Percentiles rank a stretch among this genome's conserved stretches.
Evolutionary conservation across 1,284 basidiomycete genomes (phyloP).

Genomic region (Agroathelia rolfsii): DNA sequence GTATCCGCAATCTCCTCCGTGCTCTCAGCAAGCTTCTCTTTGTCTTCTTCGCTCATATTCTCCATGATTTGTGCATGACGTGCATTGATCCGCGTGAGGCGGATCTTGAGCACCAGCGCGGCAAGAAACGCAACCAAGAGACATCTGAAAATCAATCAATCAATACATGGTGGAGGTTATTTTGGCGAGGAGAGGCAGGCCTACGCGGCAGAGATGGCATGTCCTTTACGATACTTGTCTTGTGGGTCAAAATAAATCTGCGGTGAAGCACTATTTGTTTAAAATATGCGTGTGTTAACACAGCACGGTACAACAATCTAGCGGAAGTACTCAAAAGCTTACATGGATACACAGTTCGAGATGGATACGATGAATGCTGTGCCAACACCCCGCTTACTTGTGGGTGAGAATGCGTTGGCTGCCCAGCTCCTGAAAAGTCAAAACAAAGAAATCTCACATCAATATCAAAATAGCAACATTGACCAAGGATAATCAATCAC

Average conservation of each 20-base stretch:
- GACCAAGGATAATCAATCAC: slow-evolving; percentile 11
- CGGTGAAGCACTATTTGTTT: slow-evolving; percentile 44
- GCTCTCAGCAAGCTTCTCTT: slow-evolving; percentile 15
- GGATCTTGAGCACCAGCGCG: slow-evolving; percentile 31
- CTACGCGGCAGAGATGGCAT: slow-evolving; percentile 41
- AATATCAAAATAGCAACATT: slow-evolving; percentile 1
- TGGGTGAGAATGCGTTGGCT: slow-evolving; percentile 44
- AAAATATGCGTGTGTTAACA: slow-evolving; percentile 2
- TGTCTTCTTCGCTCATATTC: slow-evolving; percentile 20
- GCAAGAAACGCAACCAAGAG: slow-evolving; percentile 29
- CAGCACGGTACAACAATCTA: neutral
- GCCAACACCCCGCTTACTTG: slow-evolving; percentile 46
- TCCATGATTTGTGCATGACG: slow-evolving; percentile 20
- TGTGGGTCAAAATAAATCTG: slow-evolving; percentile 46
- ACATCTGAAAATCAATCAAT: slow-evolving; percentile 21
- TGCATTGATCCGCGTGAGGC: slow-evolving; percentile 30
- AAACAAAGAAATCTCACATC: too few relatives aligned
- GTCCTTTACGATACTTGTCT: slow-evolving; percentile 39
- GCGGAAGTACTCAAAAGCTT: slow-evolving; percentile 11
- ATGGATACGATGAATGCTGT: slow-evolving; percentile 50
- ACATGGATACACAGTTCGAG: slow-evolving; percentile 48
- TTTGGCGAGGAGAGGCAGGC: slow-evolving; percentile 10
- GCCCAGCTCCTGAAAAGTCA: slow-evolving; percentile 39
- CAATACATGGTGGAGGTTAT: neutral
- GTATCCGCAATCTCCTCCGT: slow-evolving; percentile 31